Base-by-base conservation (phyloP, 106 monocot genomes). In the Xerophyta viscosa region DNA sequence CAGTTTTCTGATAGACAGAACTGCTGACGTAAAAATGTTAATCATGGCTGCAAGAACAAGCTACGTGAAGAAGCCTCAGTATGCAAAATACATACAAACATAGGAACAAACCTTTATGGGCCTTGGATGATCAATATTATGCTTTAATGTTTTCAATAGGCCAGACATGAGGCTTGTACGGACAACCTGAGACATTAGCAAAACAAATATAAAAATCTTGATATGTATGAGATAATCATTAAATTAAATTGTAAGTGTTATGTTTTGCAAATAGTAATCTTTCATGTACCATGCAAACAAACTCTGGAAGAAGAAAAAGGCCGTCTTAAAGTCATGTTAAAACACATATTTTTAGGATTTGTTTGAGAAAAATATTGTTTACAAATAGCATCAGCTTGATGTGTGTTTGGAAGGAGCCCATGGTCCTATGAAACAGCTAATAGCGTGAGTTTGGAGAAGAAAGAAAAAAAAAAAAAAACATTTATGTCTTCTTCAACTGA, bases 91-190 rank as follows among this genome's bases (percentile, higher is more conserved):
- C n/a, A n/a, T n/a, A n/a, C n/a, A n/a, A 59, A 48, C 33, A 18
- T 27, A 27, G 48, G 12, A 41, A n/a, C 15, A 37, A 70, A 89
- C 96, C 79, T 89, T 85, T 64, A 96, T 82, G 14, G 96, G 89
- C 50, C 76, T 85, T 45, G 79, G 75, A 68, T 85, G 79, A 36
- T 86, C 85, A 39, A 75, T 79, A 60, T 96, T 96, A 62, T 86
- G 81, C 63, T 78, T 89, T 50, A 96, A 12, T 31, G 85, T 54
- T 37, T 54, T 54, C 19, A 33, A 36, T 37, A 54, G 65, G 36
- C 96, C 75, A 50, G 85, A 65, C 79, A 89, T 82, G 8, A 96
- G 78, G 67, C 71, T 96, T 49, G 85, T 89, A 62, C 96, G 77
- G 56, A 73, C 76, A 74, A 80, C 76, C 96, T 96, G 81, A 29